phyloP scores from a whole-genome alignment of 1,284 basidiomycete genomes.

The Sporisorium scitamineum region DNA sequence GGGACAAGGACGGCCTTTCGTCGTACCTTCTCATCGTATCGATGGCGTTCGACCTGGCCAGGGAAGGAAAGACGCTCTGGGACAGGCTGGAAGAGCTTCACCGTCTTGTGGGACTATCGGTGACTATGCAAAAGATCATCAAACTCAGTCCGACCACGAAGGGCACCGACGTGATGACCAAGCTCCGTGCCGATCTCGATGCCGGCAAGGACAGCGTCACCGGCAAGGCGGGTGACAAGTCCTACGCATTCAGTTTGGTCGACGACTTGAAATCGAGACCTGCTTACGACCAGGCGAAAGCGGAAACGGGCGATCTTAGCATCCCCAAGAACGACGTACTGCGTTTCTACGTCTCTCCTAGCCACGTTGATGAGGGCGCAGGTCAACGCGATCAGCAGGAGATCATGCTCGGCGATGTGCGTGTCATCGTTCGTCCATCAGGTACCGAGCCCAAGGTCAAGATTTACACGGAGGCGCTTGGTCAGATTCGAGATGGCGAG shows the following conservation, averaged over 20 bases:
- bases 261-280: conserved; percentile 49
- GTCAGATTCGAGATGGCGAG: conserved; percentile 46
- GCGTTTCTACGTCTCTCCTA: conserved; percentile 55
- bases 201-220: conserved; percentile 30
- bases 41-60: conserved; percentile 51
- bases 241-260: conserved; percentile 45
- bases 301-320: conserved; percentile 44
- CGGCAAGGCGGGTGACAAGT: conserved; percentile 6
- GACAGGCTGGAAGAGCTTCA: conserved; percentile 61
- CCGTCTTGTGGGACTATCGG: conserved; percentile 46
- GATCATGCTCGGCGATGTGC: conserved; percentile 54
- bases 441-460: conserved; percentile 64
- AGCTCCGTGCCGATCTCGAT: conserved; percentile 47
- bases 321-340: conserved; percentile 63
- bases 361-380: conserved; percentile 19
- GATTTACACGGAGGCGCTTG: conserved; percentile 60
- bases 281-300: conserved; percentile 38
- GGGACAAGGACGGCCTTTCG: conserved; percentile 64
- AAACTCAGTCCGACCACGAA: conserved; percentile 51
- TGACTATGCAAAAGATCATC: conserved; percentile 62
- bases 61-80: conserved; percentile 55
- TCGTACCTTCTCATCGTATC: conserved; percentile 56
- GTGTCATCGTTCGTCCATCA: conserved; percentile 60
- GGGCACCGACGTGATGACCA: conserved; percentile 57
- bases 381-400: conserved; percentile 33